A percentile compares a stretch with the other conserved stretches of the same genome.
These are phyloP conservation scores for Arctium minus DNA, from an alignment of 129 eudicot genomes.

Conservation along the genomic window DNA sequence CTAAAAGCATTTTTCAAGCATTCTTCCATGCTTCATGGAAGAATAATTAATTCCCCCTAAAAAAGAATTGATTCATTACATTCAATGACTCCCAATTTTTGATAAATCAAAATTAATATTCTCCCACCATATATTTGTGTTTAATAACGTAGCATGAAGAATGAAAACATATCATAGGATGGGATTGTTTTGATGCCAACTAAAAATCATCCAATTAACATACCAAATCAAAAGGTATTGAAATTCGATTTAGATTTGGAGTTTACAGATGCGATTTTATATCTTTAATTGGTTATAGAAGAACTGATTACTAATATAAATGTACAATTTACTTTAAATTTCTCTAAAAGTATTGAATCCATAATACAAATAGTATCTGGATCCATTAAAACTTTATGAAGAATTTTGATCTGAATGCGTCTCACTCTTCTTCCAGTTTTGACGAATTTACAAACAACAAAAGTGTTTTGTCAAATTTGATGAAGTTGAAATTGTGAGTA, in stretches of 20 bases:
- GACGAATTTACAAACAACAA: background rate
- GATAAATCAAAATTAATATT: background rate
- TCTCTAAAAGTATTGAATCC: no score
- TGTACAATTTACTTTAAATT: background rate
- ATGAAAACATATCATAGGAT: conserved; percentile 10
- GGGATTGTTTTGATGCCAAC: conserved; percentile 13
- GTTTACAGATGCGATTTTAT: background rate
- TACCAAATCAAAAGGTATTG: background rate
- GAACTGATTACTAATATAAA: background rate
- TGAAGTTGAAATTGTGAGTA: no score
- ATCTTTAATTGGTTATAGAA: background rate
- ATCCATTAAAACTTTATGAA: background rate
- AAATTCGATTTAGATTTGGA: background rate
- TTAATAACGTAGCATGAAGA: background rate
- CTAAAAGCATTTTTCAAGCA: conserved; percentile 10
- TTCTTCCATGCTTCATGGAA: conserved; percentile 38
- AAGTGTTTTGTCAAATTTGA: background rate
- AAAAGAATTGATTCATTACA: background rate
- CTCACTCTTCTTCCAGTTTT: background rate
- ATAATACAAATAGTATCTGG: background rate
- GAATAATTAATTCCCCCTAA: conserved; percentile 21
- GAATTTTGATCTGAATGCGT: background rate
- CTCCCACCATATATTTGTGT: background rate
- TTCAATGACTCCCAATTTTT: conserved; percentile 9
- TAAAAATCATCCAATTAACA: background rate